phyloP scores from a whole-genome alignment of 495 filamentous ascomycete species.

The Melanomma pulvis-pyrius region DNA sequence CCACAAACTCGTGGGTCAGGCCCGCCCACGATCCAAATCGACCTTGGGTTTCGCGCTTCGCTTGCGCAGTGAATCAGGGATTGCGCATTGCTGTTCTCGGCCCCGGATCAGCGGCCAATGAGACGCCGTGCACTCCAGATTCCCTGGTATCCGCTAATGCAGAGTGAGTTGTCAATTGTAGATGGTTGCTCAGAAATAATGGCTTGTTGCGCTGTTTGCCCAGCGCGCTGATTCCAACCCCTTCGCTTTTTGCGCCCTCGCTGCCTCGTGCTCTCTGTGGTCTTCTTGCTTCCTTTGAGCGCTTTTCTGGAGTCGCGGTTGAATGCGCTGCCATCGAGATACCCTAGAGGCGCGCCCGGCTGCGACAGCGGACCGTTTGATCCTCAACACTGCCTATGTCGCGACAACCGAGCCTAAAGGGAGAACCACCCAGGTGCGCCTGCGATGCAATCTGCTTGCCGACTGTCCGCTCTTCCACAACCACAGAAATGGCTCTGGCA shows the following conservation, averaged over 20 bases:
- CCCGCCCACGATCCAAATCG: not conserved
- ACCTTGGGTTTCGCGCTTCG: not conserved
- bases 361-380: not conserved
- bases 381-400: not conserved
- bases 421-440: not conserved
- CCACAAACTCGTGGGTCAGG: no score
- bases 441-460: no score
- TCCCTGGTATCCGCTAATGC: conserved; percentile 30
- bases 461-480: not conserved
- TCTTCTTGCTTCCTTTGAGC: not conserved
- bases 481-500: not conserved
- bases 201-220: not conserved
- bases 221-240: not conserved
- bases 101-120: not conserved
- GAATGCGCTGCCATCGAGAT: not conserved
- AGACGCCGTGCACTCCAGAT: not conserved
- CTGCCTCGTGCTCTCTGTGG: not conserved
- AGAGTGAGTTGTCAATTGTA: conserved; percentile 30
- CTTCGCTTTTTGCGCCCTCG: not conserved
- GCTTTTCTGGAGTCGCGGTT: not conserved
- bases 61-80: conserved; percentile 4
- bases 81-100: conserved; percentile 2
- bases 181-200: conserved; percentile 21
- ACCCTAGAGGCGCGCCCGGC: not conserved
- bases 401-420: not conserved